Conservation (phyloP, 768 basidiomycete genomes). For the Tylopilus balloui region DNA sequence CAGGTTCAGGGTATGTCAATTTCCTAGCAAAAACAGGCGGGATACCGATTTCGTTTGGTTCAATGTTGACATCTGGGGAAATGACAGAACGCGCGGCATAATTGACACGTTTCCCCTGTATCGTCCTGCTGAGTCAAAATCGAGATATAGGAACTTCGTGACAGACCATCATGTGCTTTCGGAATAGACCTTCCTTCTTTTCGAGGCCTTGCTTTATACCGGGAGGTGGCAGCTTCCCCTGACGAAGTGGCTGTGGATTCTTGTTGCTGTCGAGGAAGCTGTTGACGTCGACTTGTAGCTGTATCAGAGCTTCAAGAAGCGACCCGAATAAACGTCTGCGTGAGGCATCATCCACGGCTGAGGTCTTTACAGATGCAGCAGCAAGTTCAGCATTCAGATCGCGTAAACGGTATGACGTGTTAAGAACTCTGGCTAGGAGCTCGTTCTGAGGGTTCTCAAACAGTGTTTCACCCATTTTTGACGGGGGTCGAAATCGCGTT, state of each 20-base stretch:
- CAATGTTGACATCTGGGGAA: constrained; percentile 98
- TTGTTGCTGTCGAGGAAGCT: constrained; percentile 96
- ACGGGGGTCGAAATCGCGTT: constrained; percentile 92
- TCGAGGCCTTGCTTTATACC: constrained; percentile 96
- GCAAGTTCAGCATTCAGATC: constrained; percentile 68
- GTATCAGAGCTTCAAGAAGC: constrained; percentile 78
- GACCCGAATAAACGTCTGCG: constrained; percentile 56
- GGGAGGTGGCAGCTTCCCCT: constrained; percentile 85
- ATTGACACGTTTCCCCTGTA: constrained; percentile 96
- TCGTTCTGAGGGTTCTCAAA: constrained; percentile 98
- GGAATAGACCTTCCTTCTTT: constrained; percentile 98
- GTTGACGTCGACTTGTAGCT: constrained; percentile 92
- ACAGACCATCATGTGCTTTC: constrained; percentile 98
- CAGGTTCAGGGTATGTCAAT: constrained; percentile 95
- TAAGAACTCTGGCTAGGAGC: constrained; percentile 73
- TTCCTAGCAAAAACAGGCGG: constrained; percentile 97
- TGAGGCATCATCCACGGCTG: constrained; percentile 45
- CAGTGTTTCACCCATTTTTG: constrained; percentile 84
- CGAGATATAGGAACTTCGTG: neutral
- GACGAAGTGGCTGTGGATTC: constrained; percentile 79
- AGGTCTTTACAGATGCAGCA: constrained; percentile 55
- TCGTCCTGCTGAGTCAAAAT: constrained; percentile 1
- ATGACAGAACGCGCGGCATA: constrained; percentile 99
- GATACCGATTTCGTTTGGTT: constrained; percentile 97
- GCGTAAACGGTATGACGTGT: constrained; percentile 73